phyloP scores from a whole-genome alignment of 2,329 filamentous ascomycete genomes.

The Arthrobotrys conoides region DNA sequence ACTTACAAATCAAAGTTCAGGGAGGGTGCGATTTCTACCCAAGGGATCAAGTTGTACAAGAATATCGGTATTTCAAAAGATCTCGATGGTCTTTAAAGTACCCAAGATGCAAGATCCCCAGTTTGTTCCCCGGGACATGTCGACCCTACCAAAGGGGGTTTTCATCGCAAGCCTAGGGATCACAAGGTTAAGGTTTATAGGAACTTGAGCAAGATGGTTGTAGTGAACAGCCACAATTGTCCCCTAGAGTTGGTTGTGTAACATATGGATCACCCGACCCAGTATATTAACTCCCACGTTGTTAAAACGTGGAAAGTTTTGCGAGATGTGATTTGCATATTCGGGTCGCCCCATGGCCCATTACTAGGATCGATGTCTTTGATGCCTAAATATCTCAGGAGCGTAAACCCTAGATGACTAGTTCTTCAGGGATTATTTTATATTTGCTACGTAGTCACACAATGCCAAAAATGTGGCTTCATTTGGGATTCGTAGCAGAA shows the following conservation, averaged over 20 bases:
- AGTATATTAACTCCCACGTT: slow-evolving; percentile 14
- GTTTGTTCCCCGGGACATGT: neutral
- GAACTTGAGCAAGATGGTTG: neutral
- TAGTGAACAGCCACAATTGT: neutral
- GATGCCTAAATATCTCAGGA: no score
- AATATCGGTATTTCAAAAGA: neutral
- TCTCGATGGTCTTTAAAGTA: neutral
- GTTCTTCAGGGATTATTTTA: no score
- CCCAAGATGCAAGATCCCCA: neutral
- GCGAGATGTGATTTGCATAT: no score
- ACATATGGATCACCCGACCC: neutral
- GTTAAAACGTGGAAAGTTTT: slow-evolving; percentile 13
- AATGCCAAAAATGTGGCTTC: no score
- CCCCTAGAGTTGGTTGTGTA: neutral
- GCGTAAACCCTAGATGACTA: no score
- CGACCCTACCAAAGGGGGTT: neutral
- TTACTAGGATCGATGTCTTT: no score
- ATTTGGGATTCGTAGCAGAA: no score
- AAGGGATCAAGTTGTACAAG: slow-evolving; percentile 37
- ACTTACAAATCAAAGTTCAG: slow-evolving; percentile 30
- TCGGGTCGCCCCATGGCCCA: no score
- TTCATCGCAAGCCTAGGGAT: neutral
- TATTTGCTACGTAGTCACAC: no score
- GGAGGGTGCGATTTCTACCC: slow-evolving; percentile 3
- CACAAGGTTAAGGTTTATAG: slow-evolving; percentile 1